Evolutionary conservation across 805 yeast genomes (phyloP), one percentile per base, ranked within the genome.

Genomic region (Lipomyces japonicus): DNA sequence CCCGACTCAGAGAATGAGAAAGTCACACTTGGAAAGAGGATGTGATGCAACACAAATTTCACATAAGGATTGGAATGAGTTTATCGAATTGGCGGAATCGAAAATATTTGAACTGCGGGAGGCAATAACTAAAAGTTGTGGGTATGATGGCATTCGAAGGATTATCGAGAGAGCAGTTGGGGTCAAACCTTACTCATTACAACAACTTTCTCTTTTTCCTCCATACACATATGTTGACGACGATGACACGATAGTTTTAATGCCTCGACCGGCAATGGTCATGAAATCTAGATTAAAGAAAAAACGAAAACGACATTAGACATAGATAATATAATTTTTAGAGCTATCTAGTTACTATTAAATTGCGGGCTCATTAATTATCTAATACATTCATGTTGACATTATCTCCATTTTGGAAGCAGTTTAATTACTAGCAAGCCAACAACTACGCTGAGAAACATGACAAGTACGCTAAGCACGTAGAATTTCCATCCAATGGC

Each of bases 401-500:
- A n/a, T n/a, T n/a, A 24, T 28, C 31, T 46, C 58, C 58, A 54
- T 35, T 52, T 54, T 24, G 58, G 58, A 21, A 54, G 46, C 26
- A 57, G 12, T 46, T 68, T 65, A 42, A 71, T 63, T 2, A 71
- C 48, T 9, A 66, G 55, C 68, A 70, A 61, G 18, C 67, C 71
- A 4, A 58, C 57, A 2, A 67, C 28, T 9, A 69, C 61, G 3
- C 67, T 61, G 5, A 61, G 51, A 10, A 67, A 47, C 57, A 71
- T 63, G 42, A 71, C 70, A 14, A 62, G 43, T n/a, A 56, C 56
- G 9, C 73, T 67, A 46, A 49, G 53, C 34, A 71, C 59, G 53
- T 71, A 71, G 50, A 71, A 71, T 66, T 61, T 60, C 68, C 69
- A 69, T 6, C 75, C 72, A 18, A 72, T 59, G 16, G 72, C 71